Evolutionary conservation across 768 basidiomycete species (phyloP).

Genomic region (Naematelia encephala): DNA sequence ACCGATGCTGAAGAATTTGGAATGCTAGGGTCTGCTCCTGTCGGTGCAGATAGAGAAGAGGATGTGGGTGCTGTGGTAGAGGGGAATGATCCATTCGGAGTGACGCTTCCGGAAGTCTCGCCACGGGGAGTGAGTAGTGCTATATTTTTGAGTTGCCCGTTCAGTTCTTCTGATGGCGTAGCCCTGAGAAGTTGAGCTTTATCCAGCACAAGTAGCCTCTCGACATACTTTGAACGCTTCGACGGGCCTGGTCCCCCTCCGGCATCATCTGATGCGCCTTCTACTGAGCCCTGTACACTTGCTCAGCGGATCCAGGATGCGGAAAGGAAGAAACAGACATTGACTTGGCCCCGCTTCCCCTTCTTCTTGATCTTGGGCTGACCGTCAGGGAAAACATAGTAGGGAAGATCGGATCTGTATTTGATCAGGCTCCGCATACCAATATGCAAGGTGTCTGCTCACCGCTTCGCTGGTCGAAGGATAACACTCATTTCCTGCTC

Average conservation of each 20-base stretch:
- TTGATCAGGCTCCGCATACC: not conserved
- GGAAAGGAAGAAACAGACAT: conserved; percentile 18
- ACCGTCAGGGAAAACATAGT: conserved; percentile 44
- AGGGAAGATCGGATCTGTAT: conserved; percentile 36
- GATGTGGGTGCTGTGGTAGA: not conserved
- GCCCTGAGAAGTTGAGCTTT: conserved; percentile 13
- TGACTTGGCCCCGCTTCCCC: conserved; percentile 35
- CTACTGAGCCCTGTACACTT: conserved; percentile 13
- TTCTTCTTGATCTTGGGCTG: conserved; percentile 45
- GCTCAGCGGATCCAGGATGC: conserved; percentile 1
- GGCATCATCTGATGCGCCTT: conserved; percentile 25
- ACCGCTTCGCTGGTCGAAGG: conserved; percentile 91
- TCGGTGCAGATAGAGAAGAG: conserved; percentile 16
- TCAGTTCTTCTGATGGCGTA: conserved; percentile 18
- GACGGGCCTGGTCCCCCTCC: conserved; percentile 36
- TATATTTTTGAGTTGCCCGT: not conserved
- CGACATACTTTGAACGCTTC: conserved; percentile 40
- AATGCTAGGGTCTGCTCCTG: conserved; percentile 23
- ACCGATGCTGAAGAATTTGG: conserved; percentile 2
- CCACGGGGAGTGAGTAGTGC: not conserved
- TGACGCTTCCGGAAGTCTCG: not conserved
- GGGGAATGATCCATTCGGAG: not conserved
- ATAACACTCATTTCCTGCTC: conserved; percentile 89
- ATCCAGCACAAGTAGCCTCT: not conserved
- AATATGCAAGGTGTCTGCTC: conserved; percentile 19